phyloP scores from a whole-genome alignment of 306 rosid genomes.

The Cicer cuneatum region DNA sequence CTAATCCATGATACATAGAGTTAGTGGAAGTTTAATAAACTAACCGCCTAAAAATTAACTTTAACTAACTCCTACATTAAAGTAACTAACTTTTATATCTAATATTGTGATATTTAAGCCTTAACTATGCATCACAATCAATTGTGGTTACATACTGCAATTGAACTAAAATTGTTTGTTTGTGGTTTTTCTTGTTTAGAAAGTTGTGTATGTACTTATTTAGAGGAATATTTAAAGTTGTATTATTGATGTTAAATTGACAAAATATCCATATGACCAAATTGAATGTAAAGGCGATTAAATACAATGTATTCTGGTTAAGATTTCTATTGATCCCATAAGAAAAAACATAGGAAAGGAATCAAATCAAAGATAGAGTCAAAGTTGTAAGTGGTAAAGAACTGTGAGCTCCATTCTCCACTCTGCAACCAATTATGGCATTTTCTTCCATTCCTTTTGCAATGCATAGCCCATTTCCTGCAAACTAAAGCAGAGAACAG shows the following conservation, averaged over 20 bases:
- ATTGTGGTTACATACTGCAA: background rate
- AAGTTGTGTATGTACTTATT: no score
- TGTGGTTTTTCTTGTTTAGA: no score
- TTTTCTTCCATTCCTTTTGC: conserved; percentile 52
- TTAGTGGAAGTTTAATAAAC: no score
- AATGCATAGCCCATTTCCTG: conserved; percentile 59
- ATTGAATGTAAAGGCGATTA: background rate
- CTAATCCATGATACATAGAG: no score
- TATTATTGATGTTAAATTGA: background rate
- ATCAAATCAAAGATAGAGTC: conserved; percentile 47
- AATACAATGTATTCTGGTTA: background rate
- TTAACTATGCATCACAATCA: no score
- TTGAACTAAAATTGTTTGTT: background rate
- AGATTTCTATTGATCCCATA: background rate
- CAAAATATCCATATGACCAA: background rate
- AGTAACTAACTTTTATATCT: no score
- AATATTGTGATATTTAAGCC: background rate
- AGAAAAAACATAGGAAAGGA: conserved; percentile 37
- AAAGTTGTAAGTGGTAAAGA: conserved; percentile 28
- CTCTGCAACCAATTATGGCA: conserved; percentile 41
- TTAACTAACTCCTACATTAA: no score
- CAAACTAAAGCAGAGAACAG: conserved; percentile 34
- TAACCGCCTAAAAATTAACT: no score
- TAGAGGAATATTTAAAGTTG: background rate
- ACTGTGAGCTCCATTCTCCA: conserved; percentile 55